A percentile compares a stretch with the other conserved stretches of the same genome.
phyloP scores from a whole-genome alignment of 1,284 basidiomycete species.

The Austroboletus rostrupii region DNA sequence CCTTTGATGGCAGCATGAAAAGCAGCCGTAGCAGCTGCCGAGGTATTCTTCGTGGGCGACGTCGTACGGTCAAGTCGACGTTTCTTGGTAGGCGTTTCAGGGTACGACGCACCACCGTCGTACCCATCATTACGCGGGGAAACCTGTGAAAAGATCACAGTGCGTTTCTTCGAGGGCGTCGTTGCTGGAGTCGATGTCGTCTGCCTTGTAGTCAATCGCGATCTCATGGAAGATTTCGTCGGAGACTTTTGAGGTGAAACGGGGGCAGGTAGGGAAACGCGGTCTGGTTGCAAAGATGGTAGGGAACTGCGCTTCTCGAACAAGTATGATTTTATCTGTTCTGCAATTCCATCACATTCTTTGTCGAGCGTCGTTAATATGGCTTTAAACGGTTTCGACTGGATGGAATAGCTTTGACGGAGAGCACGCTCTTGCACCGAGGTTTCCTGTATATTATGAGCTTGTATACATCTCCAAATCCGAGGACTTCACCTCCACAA shows the following conservation, averaged over 20 bases:
- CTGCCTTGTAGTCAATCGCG: neutral
- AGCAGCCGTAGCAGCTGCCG: constrained; percentile 8
- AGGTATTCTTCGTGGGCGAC: constrained; percentile 13
- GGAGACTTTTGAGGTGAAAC: constrained; percentile 21
- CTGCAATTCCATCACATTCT: constrained; percentile 25
- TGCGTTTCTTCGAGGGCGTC: constrained; percentile 25
- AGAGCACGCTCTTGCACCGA: constrained; percentile 19
- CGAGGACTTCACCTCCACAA: constrained; percentile 25
- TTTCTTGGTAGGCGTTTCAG: constrained; percentile 31
- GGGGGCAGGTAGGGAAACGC: neutral
- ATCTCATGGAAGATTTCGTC: constrained; percentile 13
- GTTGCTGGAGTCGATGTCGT: neutral
- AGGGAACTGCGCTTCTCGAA: constrained; percentile 2
- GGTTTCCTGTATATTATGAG: constrained; percentile 13
- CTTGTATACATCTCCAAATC: neutral
- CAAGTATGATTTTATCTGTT: constrained; percentile 20
- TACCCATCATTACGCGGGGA: neutral
- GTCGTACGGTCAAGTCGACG: constrained; percentile 14
- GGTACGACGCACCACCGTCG: constrained; percentile 3
- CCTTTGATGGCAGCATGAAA: constrained; percentile 21
- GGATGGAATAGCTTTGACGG: constrained; percentile 17
- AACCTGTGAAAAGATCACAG: constrained; percentile 12
- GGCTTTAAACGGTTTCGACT: constrained; percentile 17
- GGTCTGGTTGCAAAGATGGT: neutral
- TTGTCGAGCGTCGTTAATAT: constrained; percentile 21